A percentile compares a stretch with the other conserved stretches of the same genome.
Evolutionary conservation across 805 yeast genomes (phyloP).

Genomic region (Hanseniaspora thailandica): DNA sequence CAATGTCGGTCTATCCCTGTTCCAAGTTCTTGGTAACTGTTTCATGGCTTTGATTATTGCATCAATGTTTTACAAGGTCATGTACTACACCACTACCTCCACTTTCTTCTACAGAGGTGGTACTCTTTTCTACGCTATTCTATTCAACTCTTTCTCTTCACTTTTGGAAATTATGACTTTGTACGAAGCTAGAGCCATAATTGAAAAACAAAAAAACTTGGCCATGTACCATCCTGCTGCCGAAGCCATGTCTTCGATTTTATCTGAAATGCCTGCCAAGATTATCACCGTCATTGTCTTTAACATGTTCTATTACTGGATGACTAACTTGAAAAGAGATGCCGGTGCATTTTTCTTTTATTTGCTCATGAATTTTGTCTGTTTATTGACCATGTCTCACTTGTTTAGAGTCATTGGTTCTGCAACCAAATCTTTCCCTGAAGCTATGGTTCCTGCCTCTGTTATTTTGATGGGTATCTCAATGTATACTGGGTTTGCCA

Average conservation of each 20-base stretch:
- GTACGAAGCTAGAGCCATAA: conserved; percentile 45
- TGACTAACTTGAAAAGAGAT: conserved; percentile 41
- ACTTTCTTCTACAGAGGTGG: conserved; percentile 49
- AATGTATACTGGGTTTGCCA: conserved; percentile 46
- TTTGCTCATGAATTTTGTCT: conserved; percentile 33
- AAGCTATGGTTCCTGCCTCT: conserved; percentile 51
- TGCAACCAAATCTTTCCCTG: conserved; percentile 35
- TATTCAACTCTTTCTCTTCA: conserved; percentile 52
- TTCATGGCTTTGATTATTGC: conserved; percentile 45
- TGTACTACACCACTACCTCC: conserved; percentile 28
- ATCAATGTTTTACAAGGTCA: conserved; percentile 47
- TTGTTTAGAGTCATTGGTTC: conserved; percentile 45
- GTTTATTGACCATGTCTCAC: conserved; percentile 44
- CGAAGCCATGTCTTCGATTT: conserved; percentile 43
- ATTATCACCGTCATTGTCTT: conserved; percentile 34
- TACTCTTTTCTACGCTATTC: conserved; percentile 53
- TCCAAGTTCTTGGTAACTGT: conserved; percentile 35
- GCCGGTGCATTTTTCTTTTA: conserved; percentile 48
- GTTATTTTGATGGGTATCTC: conserved; percentile 38
- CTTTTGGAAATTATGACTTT: conserved; percentile 45
- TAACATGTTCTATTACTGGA: conserved; percentile 41
- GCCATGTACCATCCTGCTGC: conserved; percentile 51
- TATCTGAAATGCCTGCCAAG: conserved; percentile 44
- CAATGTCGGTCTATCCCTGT: conserved; percentile 38
- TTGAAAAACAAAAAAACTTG: conserved; percentile 47